Base-by-base conservation (phyloP, 2,329 filamentous ascomycete genomes). In the Pseudogymnoascus sp. region DNA sequence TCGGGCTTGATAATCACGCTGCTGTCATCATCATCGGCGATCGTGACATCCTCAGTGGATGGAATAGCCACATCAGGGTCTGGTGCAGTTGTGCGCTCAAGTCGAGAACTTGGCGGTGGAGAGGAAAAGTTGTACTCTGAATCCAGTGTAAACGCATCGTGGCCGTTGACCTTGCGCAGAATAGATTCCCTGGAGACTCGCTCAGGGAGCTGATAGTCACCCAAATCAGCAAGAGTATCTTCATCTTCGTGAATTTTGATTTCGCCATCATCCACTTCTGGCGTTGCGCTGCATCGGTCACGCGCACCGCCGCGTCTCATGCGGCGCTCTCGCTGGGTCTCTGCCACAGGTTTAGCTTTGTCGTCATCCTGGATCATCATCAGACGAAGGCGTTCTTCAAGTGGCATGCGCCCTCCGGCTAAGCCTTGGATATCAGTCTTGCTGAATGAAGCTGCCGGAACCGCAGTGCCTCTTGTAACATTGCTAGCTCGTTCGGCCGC, bases 131-230 rank as follows among this genome's bases (percentile, higher is more conserved):
- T 83, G 67, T 85, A 87, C 64, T 87, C 84, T 3, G 87, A 85
- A 63, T 86, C 81, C 65, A 80, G 77, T 19, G 86, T 83, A 51
- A 83, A 79, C 60, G 76, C 69, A 66, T 80, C 71, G 69, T 81
- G 83, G 57, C 82, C 90, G 73, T 95, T 91, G 63, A 97, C 88
- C 67, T 93, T 92, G 62, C 90, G 88, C 70, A 98, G 80, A 69
- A 98, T 98, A 0, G 93, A 96, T 74, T 98, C 95, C 39, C 93
- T 86, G 7, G 93, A 97, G 72, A 98, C 96, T 63, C 89, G 89
- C 10, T 90, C 83, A 16, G 87, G 90, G 13, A 89, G 78, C 68
- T 89, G 81, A 69, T 88, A 89, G 65, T 87, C 66, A 71, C 83
- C 80, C 64, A 87, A 75, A 63, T 89, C 85, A 54, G 83, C 85